A percentile compares a stretch with the other conserved stretches of the same genome.
These are phyloP conservation scores for Pythium aristosporum DNA, from an alignment of 352 stramenopile genomes.

Conservation along the genomic window DNA sequence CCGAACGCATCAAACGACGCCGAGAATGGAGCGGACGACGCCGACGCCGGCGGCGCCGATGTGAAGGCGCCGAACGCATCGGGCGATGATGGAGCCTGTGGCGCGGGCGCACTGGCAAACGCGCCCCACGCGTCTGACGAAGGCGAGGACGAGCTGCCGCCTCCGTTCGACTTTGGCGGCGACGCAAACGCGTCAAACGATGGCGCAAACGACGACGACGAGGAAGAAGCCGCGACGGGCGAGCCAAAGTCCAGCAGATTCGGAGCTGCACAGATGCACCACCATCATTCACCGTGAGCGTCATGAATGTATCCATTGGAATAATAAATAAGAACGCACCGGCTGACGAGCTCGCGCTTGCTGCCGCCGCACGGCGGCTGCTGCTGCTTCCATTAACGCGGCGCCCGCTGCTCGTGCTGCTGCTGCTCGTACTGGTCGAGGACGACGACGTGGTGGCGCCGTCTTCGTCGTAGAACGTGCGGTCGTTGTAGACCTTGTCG, in stretches of 20 bases:
- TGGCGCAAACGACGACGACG: conserved; percentile 7
- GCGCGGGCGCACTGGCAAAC: conserved; percentile 33
- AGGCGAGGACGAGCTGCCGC: neutral
- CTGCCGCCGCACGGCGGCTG: conserved; percentile 2
- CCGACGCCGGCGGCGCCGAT: conserved; percentile 13
- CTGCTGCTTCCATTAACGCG: neutral
- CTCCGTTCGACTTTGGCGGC: conserved; percentile 15
- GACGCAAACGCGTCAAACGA: conserved; percentile 50
- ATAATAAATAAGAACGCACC: neutral
- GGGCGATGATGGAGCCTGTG: neutral
- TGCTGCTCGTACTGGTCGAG: neutral
- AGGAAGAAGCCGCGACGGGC: conserved; percentile 23
- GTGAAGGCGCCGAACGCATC: conserved; percentile 51
- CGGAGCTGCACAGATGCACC: conserved; percentile 9
- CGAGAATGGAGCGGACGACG: conserved; percentile 22
- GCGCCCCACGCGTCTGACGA: conserved; percentile 27
- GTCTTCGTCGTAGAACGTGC: conserved; percentile 69
- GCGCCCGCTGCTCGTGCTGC: neutral
- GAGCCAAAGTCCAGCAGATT: conserved; percentile 66
- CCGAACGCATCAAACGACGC: conserved; percentile 29
- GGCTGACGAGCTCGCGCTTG: neutral
- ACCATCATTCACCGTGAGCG: neutral
- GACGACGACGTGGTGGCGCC: conserved; percentile 6
- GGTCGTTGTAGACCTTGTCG: conserved; percentile 82
- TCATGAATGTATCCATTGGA: neutral